These are phyloP conservation scores for Globisporangium abappressorium DNA, from an alignment of 352 stramenopile genomes.

Conservation along the genomic window DNA sequence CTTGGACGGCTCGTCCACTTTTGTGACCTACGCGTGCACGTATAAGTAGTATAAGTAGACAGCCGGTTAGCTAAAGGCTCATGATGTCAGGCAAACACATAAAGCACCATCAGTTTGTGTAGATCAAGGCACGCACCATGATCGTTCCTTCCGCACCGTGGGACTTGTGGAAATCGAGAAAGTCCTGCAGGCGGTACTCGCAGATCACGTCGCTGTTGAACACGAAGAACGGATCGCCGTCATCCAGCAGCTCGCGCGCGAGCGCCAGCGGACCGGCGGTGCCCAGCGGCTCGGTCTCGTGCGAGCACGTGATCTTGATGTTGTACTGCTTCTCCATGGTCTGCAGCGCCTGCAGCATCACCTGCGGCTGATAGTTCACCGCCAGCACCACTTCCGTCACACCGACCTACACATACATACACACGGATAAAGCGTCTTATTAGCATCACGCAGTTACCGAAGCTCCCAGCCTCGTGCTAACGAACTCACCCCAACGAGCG, in stretches of 20 bases:
- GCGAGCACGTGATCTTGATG: constrained; percentile 89
- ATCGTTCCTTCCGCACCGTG: constrained; percentile 84
- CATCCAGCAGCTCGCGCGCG: constrained; percentile 77
- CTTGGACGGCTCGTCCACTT: constrained; percentile 87
- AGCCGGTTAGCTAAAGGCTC: not conserved
- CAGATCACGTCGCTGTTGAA: constrained; percentile 91
- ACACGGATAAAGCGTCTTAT: not conserved
- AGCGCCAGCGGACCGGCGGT: constrained; percentile 81
- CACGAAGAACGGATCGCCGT: constrained; percentile 88
- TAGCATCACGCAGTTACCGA: not conserved
- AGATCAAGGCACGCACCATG: constrained; percentile 27
- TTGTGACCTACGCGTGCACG: constrained; percentile 34
- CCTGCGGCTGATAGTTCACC: constrained; percentile 89
- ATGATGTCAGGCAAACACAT: not conserved
- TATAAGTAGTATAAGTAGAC: not conserved
- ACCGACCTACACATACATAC: constrained; percentile 47
- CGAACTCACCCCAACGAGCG: constrained; percentile 62
- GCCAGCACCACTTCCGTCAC: constrained; percentile 88
- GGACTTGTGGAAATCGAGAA: constrained; percentile 74
- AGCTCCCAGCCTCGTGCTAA: not conserved
- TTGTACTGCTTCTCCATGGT: constrained; percentile 85
- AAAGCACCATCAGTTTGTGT: not conserved
- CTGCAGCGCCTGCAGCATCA: constrained; percentile 80
- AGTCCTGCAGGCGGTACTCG: constrained; percentile 75
- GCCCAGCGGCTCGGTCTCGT: constrained; percentile 82